These are phyloP conservation scores for Picochlorum sp. DNA, from an alignment of 139 green algal genomes.

Conservation along the genomic window DNA sequence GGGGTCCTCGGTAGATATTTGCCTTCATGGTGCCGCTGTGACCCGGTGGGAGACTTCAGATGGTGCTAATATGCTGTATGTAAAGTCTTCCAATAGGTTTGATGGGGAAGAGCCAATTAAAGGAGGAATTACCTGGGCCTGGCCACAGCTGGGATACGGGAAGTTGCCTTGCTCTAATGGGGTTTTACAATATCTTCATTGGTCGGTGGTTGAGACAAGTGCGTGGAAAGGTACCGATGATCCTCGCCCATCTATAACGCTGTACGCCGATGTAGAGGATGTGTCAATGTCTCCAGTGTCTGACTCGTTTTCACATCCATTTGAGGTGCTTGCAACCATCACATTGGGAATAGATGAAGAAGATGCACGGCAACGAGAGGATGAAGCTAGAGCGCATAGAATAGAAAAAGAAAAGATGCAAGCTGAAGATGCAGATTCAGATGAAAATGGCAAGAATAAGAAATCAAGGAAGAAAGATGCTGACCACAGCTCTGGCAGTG, in stretches of 20 bases:
- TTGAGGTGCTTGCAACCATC: constrained; percentile 23
- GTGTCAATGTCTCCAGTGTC: neutral
- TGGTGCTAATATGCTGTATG: constrained; percentile 23
- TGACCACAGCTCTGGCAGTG: neutral
- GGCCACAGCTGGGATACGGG: constrained; percentile 19
- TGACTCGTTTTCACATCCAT: constrained; percentile 22
- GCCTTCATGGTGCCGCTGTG: constrained; percentile 27
- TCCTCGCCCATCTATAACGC: neutral
- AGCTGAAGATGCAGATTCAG: neutral
- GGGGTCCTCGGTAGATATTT: constrained; percentile 6
- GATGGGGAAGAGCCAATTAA: constrained; percentile 17
- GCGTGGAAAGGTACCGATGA: neutral
- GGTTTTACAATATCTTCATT: constrained; percentile 28
- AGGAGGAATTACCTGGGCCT: constrained; percentile 24
- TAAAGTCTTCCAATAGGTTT: constrained; percentile 12
- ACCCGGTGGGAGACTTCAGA: constrained; percentile 18
- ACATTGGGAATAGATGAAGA: neutral
- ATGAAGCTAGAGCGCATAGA: neutral
- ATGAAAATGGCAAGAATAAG: neutral
- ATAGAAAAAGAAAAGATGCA: neutral
- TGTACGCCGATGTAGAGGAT: neutral
- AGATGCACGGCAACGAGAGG: neutral
- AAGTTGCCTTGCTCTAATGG: constrained; percentile 19
- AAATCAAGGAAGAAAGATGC: neutral
- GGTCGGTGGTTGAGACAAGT: constrained; percentile 20